phyloP scores from a whole-genome alignment of 768 basidiomycete species.

The Russula brevipes region DNA sequence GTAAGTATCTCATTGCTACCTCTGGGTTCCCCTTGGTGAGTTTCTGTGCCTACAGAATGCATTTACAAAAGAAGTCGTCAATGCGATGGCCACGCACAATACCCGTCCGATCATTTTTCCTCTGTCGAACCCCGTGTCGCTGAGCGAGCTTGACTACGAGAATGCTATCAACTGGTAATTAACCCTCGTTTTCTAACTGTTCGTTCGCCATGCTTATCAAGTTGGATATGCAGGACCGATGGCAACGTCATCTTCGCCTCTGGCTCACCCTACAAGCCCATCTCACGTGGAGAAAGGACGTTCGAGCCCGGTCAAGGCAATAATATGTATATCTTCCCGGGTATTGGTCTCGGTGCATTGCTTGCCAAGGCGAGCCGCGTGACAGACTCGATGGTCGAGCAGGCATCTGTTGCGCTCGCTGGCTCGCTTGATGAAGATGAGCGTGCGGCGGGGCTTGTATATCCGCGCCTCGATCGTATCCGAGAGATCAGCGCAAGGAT shows the following conservation, averaged over 20 bases:
- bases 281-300: conserved; percentile 49
- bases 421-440: conserved; percentile 69
- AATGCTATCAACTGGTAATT: conserved; percentile 65
- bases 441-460: conserved; percentile 58
- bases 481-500: conserved; percentile 79
- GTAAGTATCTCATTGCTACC: conserved; percentile 33
- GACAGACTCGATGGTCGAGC: conserved; percentile 86
- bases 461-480: conserved; percentile 80
- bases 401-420: conserved; percentile 75
- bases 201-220: not conserved
- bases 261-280: conserved; percentile 77
- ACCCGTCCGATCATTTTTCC: conserved; percentile 88
- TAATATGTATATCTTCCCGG: conserved; percentile 87
- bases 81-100: conserved; percentile 77
- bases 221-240: conserved; percentile 29
- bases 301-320: conserved; percentile 88
- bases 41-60: conserved; percentile 46
- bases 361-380: conserved; percentile 64
- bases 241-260: conserved; percentile 82
- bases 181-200: not conserved
- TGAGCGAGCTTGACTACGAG: conserved; percentile 74
- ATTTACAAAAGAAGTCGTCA: conserved; percentile 66
- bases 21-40: conserved; percentile 3
- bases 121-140: conserved; percentile 80
- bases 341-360: conserved; percentile 74